Evolutionary conservation across 208 protist species (phyloP), one percentile per base, ranked within the genome.

Genomic region (Novymonas esmeraldas): DNA sequence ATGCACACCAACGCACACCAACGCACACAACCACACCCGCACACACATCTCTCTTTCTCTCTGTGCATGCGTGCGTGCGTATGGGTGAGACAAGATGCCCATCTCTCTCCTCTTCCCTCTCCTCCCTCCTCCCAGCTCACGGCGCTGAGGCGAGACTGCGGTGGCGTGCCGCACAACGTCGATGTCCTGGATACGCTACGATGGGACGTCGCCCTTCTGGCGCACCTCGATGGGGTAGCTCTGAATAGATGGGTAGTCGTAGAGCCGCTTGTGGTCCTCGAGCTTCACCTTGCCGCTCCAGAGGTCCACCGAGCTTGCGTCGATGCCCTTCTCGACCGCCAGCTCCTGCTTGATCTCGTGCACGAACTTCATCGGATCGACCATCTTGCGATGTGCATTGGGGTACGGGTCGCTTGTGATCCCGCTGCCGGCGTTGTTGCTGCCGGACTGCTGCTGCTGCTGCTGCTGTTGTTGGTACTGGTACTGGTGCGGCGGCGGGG

Each of bases 201-300:
- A 80, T 7, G 89, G 89, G 42, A 92, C 79, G 63, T 97, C 89
- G 10, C 92, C 92, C 71, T 94, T 97, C 63, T 94, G 87, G 1
- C 90, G 87, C n/a, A 97, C 92, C 64, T 97, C 92, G 26, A 97
- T 97, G 10, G 92, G 92, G 52, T 93, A 91, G 69, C 76, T 95
- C 64, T 97, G 92, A 26, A 91, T 79, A 18, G 82, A 86, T 7
- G 92, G 92, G 55, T 97, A 97, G 72, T 97, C 92, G 46, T 95
- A 97, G 20, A 97, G 77, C 3, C 90, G 77, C 64, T 94, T 97
- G 73, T 90, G 67, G 62, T 95, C 92, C 34, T 95, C 92, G 22
- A 97, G 79, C 61, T 87, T 88, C 20, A 73, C 61, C 70, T 93
- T 93, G n/a, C 90, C 90, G 46, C 87, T 92, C 90, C 92, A 97